phyloP scores from a whole-genome alignment of 2,329 filamentous ascomycete species.

The Clonostachys byssicola region DNA sequence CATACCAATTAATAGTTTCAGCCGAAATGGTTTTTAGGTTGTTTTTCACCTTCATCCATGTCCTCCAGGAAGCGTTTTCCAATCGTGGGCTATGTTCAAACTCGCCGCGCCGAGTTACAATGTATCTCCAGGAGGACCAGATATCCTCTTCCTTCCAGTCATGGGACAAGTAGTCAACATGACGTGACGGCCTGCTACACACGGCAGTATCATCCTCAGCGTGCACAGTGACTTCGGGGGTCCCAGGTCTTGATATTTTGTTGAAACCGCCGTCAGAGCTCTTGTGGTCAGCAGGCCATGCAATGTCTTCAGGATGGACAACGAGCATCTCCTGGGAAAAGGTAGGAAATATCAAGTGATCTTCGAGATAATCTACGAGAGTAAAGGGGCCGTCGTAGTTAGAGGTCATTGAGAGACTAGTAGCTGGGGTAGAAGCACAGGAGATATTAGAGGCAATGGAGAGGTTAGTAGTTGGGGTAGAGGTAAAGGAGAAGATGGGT shows the following conservation, averaged over 20 bases:
- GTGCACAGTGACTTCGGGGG: slow-evolving; percentile 50
- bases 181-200: slow-evolving; percentile 70
- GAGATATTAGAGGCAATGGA: slow-evolving; percentile 52
- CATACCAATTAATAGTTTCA: slow-evolving; percentile 89
- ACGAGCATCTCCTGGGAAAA: slow-evolving; percentile 43
- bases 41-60: slow-evolving; percentile 92
- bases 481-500: slow-evolving; percentile 47
- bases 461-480: slow-evolving; percentile 48
- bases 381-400: slow-evolving; percentile 46
- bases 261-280: slow-evolving; percentile 32
- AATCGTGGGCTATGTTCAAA: slow-evolving; percentile 79
- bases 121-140: slow-evolving; percentile 95
- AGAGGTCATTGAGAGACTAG: slow-evolving; percentile 57
- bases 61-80: slow-evolving; percentile 96
- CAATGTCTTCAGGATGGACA: slow-evolving; percentile 25
- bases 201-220: slow-evolving; percentile 79
- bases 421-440: slow-evolving; percentile 58
- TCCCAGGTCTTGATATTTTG: slow-evolving; percentile 50
- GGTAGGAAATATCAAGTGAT: slow-evolving; percentile 34
- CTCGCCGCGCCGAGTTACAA: slow-evolving; percentile 72
- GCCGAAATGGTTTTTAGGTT: slow-evolving; percentile 83
- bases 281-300: slow-evolving; percentile 50
- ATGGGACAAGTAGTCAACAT: slow-evolving; percentile 94
- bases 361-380: slow-evolving; percentile 38
- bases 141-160: slow-evolving; percentile 95